Evolutionary conservation across 345 rosid genomes (phyloP).

Genomic region (Angophora floribunda): DNA sequence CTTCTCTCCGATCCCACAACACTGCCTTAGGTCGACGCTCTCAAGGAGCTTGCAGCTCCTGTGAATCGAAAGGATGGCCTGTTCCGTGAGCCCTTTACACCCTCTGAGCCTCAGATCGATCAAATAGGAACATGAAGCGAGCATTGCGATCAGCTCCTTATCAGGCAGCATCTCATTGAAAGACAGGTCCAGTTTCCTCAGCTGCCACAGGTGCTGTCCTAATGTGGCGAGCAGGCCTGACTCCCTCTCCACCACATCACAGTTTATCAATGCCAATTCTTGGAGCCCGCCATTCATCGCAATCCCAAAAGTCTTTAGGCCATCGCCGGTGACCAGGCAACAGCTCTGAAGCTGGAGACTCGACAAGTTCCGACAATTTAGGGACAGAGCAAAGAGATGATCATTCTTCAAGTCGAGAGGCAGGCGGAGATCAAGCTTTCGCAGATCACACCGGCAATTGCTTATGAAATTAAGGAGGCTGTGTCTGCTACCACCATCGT

Average conservation of each 20-base stretch:
- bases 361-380: constrained; percentile 32
- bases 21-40: constrained; percentile 39
- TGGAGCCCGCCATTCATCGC: constrained; percentile 40
- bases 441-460: constrained; percentile 37
- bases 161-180: constrained; percentile 56
- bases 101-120: constrained; percentile 59
- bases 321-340: constrained; percentile 68
- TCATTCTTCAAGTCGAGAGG: constrained; percentile 74
- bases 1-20: constrained; percentile 27
- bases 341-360: constrained; percentile 65
- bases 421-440: constrained; percentile 57
- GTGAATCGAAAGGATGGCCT: constrained; percentile 25
- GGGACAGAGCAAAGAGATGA: constrained; percentile 53
- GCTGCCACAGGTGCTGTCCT: constrained; percentile 54
- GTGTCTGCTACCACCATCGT: constrained; percentile 74
- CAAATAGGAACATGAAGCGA: constrained; percentile 48
- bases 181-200: constrained; percentile 58
- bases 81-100: constrained; percentile 39
- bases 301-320: constrained; percentile 46
- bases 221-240: constrained; percentile 63
- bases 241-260: constrained; percentile 71
- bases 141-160: constrained; percentile 62
- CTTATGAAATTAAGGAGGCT: constrained; percentile 62
- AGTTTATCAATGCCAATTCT: constrained; percentile 58
- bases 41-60: constrained; percentile 46